phyloP scores from a whole-genome alignment of 345 rosid species.

The Corymbia maculata region DNA sequence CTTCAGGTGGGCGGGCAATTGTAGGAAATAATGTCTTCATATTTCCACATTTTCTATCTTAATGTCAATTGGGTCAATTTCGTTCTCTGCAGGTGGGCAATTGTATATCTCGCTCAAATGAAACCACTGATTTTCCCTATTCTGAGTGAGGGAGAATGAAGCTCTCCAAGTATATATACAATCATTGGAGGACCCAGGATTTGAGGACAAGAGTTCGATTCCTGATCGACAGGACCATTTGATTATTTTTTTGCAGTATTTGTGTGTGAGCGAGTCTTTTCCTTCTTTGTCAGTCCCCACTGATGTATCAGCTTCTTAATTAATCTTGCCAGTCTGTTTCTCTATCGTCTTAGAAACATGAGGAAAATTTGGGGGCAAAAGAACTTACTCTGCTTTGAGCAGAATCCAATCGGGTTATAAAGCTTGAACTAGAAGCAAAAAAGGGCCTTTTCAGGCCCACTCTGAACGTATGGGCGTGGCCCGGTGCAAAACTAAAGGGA shows the following conservation, averaged over 20 bases:
- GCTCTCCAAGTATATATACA: constrained; percentile 7
- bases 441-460: too few relatives aligned
- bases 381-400: background rate
- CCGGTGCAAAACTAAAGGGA: too few relatives aligned
- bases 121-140: constrained; percentile 96
- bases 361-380: background rate
- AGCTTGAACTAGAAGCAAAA: too few relatives aligned
- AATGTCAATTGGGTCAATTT: background rate
- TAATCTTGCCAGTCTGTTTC: background rate
- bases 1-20: constrained; percentile 19
- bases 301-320: background rate
- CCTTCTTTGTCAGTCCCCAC: background rate
- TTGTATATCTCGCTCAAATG: constrained; percentile 96
- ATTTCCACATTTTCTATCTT: background rate
- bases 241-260: constrained; percentile 6
- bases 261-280: background rate
- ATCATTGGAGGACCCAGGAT: background rate
- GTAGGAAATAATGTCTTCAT: background rate
- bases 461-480: too few relatives aligned
- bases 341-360: background rate
- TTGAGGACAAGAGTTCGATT: constrained; percentile 6
- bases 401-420: background rate
- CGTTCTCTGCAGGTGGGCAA: constrained; percentile 70
- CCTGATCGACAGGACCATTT: constrained; percentile 1
- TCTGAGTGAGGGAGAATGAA: constrained; percentile 65